These are phyloP conservation scores for Tetracladium setigerum DNA, from an alignment of 495 filamentous ascomycete genomes.

Conservation along the genomic window DNA sequence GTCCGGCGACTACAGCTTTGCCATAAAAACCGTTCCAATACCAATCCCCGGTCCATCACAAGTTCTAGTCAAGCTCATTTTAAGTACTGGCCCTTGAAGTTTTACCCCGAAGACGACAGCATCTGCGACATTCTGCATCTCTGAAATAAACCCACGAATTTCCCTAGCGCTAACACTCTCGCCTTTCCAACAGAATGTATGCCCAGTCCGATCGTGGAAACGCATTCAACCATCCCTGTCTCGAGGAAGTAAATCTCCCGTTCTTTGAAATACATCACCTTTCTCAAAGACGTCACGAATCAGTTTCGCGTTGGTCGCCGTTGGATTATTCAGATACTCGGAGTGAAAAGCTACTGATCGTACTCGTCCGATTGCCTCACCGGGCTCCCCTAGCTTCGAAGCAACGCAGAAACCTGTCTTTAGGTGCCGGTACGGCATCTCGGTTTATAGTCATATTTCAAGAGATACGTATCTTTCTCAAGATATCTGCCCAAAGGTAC, in stretches of 20 bases:
- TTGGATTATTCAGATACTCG: constrained; percentile 17
- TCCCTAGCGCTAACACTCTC: constrained; percentile 24
- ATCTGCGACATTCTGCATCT: constrained; percentile 37
- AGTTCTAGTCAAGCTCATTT: too few relatives aligned
- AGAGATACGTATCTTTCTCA: constrained; percentile 18
- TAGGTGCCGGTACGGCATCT: constrained; percentile 13
- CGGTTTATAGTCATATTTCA: constrained; percentile 13
- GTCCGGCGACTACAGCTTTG: too few relatives aligned
- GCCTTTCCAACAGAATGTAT: constrained; percentile 24
- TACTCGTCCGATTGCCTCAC: constrained; percentile 22
- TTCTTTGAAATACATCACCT: constrained; percentile 19
- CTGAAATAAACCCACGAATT: constrained; percentile 38
- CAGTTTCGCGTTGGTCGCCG: constrained; percentile 20
- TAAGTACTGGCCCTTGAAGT: constrained; percentile 28
- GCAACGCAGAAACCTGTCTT: constrained; percentile 19
- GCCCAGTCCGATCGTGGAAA: constrained; percentile 24
- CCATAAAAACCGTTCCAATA: too few relatives aligned
- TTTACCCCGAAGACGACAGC: constrained; percentile 45
- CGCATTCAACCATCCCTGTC: constrained; percentile 19
- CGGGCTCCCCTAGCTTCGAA: constrained; percentile 13
- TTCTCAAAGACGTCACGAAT: constrained; percentile 19
- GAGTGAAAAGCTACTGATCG: constrained; percentile 20
- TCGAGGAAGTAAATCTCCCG: constrained; percentile 19
- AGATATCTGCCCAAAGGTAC: constrained; percentile 15
- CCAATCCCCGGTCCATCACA: too few relatives aligned